Evolutionary conservation across 257 asterid species (phyloP).

Genomic region (Knoxia roxburghii): DNA sequence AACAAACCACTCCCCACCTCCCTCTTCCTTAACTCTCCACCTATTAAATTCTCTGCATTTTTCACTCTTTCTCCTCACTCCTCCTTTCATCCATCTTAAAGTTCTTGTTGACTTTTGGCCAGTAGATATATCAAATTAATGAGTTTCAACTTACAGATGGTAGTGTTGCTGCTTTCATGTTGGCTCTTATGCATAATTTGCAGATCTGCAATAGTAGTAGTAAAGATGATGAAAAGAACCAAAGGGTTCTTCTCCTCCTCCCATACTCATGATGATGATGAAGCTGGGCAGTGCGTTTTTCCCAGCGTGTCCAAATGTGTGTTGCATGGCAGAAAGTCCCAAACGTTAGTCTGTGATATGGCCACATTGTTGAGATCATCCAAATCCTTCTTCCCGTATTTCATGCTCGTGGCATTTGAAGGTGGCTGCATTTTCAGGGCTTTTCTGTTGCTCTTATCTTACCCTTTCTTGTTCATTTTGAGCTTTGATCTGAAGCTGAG

Average conservation of each 20-base stretch:
- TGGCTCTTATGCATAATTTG: constrained; percentile 41
- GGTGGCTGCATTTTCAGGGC: constrained; percentile 80
- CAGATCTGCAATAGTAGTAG: constrained; percentile 45
- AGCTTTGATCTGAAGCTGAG: constrained; percentile 39
- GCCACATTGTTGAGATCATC: constrained; percentile 38
- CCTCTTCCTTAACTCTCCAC: neutral
- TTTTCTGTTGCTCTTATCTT: constrained; percentile 50
- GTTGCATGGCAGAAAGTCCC: constrained; percentile 23
- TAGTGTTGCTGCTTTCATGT: neutral
- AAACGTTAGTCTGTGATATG: constrained; percentile 60
- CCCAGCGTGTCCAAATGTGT: constrained; percentile 42
- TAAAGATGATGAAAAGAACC: constrained; percentile 36
- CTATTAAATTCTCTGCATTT: neutral
- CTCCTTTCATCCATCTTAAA: neutral
- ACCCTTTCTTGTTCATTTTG: constrained; percentile 40
- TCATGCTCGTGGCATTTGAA: constrained; percentile 94
- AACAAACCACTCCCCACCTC: neutral
- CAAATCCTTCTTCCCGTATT: constrained; percentile 56
- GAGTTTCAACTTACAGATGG: neutral
- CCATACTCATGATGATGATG: constrained; percentile 10
- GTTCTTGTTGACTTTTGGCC: neutral
- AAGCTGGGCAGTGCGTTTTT: constrained; percentile 3
- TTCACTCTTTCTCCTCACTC: neutral
- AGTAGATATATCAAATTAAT: neutral
- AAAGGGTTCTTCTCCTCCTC: too few species aligned